Evolutionary conservation across 1,139 yeast species (phyloP), one percentile per base, ranked within the genome.

Genomic region (Yamadazyma trypodendri): DNA sequence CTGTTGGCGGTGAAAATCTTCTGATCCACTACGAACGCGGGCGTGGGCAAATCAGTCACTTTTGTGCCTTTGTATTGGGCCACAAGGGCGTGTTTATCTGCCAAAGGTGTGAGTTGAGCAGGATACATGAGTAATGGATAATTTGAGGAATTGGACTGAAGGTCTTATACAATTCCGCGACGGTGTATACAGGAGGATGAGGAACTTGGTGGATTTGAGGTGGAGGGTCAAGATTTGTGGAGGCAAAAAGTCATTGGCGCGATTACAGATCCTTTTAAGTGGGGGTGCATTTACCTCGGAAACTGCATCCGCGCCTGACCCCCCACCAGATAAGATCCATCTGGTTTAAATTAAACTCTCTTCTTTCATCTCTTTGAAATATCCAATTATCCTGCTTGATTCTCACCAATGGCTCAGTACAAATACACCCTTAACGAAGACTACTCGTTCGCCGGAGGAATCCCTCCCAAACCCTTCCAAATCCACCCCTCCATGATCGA

Each of bases 41-140:
- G 74, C 0, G 73, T 67, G 6, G 72, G 70, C 24, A 68, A 53
- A 6, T 58, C 62, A 3, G 44, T 29, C 10, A 64, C 36, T 2
- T 43, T 21, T 37, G 51, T 51, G 4, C 72, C 72, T 22, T 52
- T 45, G 48, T 47, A 67, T 14, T 46, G 43, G 2, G 42, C 23
- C 18, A 60, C 40, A 7, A 67, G 37, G 3, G 43, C 43, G 6
- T 44, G 28, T 39, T 65, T 65, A 42, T 58, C 54, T 3, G 68
- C 55, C 8, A 39, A 23, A 2, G 58, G 41, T 21, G 48, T 47
- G 37, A 52, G 54, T 2, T 44, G 35, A 14, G 48, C 41, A 43
- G 61, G 52, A 34, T 36, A 46, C 32, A 24, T 11, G 14, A 12
- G 27, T 6, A 10, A n/a, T 24, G 27, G 27, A 24, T 21, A n/a